Conservation (phyloP, 805 yeast genomes). For the Saturnispora ahearnii region DNA sequence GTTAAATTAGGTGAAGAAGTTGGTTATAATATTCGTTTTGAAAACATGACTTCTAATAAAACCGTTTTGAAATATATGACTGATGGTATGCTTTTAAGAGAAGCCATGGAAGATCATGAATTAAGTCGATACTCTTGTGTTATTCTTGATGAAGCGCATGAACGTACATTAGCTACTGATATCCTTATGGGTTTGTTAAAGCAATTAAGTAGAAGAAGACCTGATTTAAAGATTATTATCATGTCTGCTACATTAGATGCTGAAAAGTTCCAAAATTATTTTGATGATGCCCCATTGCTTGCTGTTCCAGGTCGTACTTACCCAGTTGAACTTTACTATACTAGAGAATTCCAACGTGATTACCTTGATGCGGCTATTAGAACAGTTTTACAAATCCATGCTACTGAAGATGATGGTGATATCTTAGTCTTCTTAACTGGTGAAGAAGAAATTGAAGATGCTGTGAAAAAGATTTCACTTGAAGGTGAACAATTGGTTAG, state of each 20-base stretch:
- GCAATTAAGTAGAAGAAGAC: constrained; percentile 68
- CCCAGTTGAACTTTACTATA: constrained; percentile 94
- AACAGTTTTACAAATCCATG: constrained; percentile 93
- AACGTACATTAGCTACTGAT: constrained; percentile 93
- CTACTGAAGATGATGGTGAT: constrained; percentile 92
- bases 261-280: constrained; percentile 71
- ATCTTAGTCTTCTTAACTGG: constrained; percentile 82
- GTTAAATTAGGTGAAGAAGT: constrained; percentile 88
- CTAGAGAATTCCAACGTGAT: constrained; percentile 94
- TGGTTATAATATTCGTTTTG: constrained; percentile 92
- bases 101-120: constrained; percentile 94
- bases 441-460: constrained; percentile 97
- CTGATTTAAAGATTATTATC: constrained; percentile 82
- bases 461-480: constrained; percentile 76
- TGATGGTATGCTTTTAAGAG: constrained; percentile 95
- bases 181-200: constrained; percentile 91
- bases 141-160: constrained; percentile 96
- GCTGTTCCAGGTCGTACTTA: constrained; percentile 98
- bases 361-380: constrained; percentile 91
- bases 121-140: constrained; percentile 77
- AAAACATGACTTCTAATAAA: constrained; percentile 70
- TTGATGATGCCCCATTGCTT: constrained; percentile 83
- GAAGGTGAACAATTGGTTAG: constrained; percentile 86
- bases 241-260: constrained; percentile 99
- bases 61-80: constrained; percentile 94